These are phyloP conservation scores for Pilasporangium apinafurcum DNA, from an alignment of 352 stramenopile genomes.

Conservation along the genomic window DNA sequence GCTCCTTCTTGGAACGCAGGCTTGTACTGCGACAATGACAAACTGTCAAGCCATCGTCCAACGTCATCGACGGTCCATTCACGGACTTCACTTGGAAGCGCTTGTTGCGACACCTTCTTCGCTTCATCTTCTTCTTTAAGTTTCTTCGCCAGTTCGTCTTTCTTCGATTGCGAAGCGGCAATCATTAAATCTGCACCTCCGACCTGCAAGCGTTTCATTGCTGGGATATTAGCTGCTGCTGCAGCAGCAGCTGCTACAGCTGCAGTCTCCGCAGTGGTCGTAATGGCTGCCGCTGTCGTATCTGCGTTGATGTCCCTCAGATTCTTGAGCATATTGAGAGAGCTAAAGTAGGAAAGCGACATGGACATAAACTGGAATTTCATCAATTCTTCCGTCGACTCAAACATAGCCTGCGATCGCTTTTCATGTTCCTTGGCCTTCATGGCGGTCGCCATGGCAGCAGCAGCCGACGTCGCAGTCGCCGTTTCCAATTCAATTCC, in stretches of 20 bases:
- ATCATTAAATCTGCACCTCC: slow-evolving; percentile 58
- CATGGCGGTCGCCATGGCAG: slow-evolving; percentile 84
- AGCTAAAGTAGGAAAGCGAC: slow-evolving; percentile 93
- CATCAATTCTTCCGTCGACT: slow-evolving; percentile 93
- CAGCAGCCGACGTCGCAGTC: slow-evolving; percentile 88
- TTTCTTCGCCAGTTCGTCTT: slow-evolving; percentile 56
- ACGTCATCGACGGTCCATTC: slow-evolving; percentile 91
- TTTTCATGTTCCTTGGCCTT: slow-evolving; percentile 90
- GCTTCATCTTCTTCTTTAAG: slow-evolving; percentile 54
- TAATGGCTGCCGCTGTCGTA: slow-evolving; percentile 84
- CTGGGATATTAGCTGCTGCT: slow-evolving; percentile 83
- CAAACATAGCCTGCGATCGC: slow-evolving; percentile 88
- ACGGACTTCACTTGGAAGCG: slow-evolving; percentile 64
- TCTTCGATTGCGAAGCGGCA: slow-evolving; percentile 61
- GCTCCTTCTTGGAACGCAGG: slow-evolving; percentile 83
- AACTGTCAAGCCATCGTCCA: slow-evolving; percentile 85
- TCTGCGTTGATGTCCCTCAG: slow-evolving; percentile 92
- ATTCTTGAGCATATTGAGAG: slow-evolving; percentile 93
- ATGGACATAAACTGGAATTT: slow-evolving; percentile 98
- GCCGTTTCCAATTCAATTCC: slow-evolving; percentile 89
- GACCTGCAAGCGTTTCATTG: slow-evolving; percentile 62
- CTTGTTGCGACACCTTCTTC: slow-evolving; percentile 37
- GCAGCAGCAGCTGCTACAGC: slow-evolving; percentile 81
- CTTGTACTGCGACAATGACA: slow-evolving; percentile 91
- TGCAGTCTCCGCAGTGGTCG: slow-evolving; percentile 83